These are phyloP conservation scores for Ceratobasidium sp. DNA, from an alignment of 1,284 basidiomycete genomes.

Conservation along the genomic window DNA sequence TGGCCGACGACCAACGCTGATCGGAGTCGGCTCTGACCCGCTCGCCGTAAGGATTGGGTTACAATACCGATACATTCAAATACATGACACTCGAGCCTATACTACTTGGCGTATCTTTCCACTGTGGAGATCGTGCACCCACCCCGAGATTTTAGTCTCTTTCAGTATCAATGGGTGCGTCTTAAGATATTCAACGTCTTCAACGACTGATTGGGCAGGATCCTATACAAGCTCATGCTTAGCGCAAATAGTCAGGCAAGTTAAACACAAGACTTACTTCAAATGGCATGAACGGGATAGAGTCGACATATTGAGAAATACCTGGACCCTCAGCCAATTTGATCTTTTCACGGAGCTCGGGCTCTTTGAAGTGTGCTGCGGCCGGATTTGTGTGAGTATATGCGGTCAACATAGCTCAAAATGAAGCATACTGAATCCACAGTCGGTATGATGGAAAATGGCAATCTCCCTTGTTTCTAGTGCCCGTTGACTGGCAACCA, in stretches of 20 bases:
- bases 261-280: conserved; percentile 20
- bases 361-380: conserved; percentile 61
- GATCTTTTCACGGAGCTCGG: conserved; percentile 63
- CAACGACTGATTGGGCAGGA: conserved; percentile 30
- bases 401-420: no score
- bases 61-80: neutral
- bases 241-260: neutral
- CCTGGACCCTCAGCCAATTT: conserved; percentile 60
- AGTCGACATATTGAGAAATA: conserved; percentile 54
- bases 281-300: conserved; percentile 72
- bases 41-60: no score
- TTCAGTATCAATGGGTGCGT: conserved; percentile 45
- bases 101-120: conserved; percentile 47
- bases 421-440: conserved; percentile 69
- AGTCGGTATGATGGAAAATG: conserved; percentile 75
- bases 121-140: conserved; percentile 48
- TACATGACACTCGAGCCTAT: neutral
- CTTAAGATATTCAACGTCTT: conserved; percentile 50
- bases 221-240: neutral
- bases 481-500: conserved; percentile 76
- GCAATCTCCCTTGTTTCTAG: conserved; percentile 76
- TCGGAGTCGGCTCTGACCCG: no score
- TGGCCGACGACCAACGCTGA: no score
- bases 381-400: no score
- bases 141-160: conserved; percentile 49